Evolutionary conservation across 805 yeast species (phyloP).

Genomic region (Ogataea pilisensis): DNA sequence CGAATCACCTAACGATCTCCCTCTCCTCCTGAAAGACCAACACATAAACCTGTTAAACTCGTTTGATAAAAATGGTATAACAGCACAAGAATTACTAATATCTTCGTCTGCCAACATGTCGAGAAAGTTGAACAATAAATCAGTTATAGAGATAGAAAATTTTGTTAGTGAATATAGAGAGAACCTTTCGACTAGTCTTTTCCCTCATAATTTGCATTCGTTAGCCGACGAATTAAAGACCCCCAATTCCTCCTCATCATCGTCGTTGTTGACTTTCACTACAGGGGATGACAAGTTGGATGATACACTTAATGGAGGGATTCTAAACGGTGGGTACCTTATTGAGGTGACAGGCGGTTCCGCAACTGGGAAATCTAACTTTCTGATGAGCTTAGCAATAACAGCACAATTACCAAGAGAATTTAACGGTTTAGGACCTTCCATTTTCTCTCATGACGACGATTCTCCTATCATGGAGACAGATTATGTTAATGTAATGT

Average conservation of each 20-base stretch:
- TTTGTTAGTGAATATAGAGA: slow-evolving; percentile 16
- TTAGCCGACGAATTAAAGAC: neutral
- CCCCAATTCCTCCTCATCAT: neutral
- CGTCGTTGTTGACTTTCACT: slow-evolving; percentile 32
- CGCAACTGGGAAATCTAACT: slow-evolving; percentile 83
- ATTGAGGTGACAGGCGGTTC: slow-evolving; percentile 84
- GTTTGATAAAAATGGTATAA: slow-evolving; percentile 28
- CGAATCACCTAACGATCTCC: slow-evolving; percentile 22
- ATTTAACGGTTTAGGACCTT: slow-evolving; percentile 43
- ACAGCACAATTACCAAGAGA: slow-evolving; percentile 49
- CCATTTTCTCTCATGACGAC: slow-evolving; percentile 16
- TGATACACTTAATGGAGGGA: slow-evolving; percentile 44
- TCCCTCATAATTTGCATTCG: slow-evolving; percentile 26
- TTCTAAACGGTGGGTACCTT: slow-evolving; percentile 43
- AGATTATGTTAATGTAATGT: slow-evolving; percentile 42
- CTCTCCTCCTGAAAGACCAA: slow-evolving; percentile 31
- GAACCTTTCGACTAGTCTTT: slow-evolving; percentile 5
- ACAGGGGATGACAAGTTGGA: slow-evolving; percentile 54
- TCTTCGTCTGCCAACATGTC: slow-evolving; percentile 34
- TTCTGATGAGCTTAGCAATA: slow-evolving; percentile 61
- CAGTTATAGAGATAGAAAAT: slow-evolving; percentile 28
- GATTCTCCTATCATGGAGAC: slow-evolving; percentile 23
- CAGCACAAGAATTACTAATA: slow-evolving; percentile 39
- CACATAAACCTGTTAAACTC: slow-evolving; percentile 28
- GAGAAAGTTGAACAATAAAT: slow-evolving; percentile 26